Base-by-base conservation (phyloP, 2,329 filamentous ascomycete genomes). In the Curvularia verruculosa region DNA sequence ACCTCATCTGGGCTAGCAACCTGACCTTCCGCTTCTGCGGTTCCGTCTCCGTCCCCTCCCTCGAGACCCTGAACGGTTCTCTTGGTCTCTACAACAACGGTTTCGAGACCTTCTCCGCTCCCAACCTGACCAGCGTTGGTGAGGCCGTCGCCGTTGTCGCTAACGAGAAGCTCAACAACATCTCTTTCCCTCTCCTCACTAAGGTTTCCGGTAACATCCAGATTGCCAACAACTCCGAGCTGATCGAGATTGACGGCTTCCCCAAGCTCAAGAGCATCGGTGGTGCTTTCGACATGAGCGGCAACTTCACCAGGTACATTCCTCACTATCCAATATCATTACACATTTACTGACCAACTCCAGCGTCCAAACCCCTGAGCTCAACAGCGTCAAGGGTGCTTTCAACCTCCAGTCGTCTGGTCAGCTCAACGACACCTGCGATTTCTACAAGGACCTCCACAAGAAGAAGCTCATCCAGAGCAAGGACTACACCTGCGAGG, bases 171-270 rank as follows among this genome's bases (percentile, higher is more conserved):
- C 72, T 89, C 59, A 78, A 80, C 75, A 96, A 96, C 85, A 83
- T 97, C 78, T 87, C 88, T 58, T 85, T 96, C 79, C 88, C 89
- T 46, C 45, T 74, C 21, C 83, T 98, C 44, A 83, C 82, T 65
- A 84, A 79, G 52, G 84, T 96, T 70, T 86, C 85, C 66, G 93
- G 91, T 80, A 91, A 89, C 75, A 85, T 96, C 75, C 87, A 89
- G 68, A 86, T 99, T 73, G 89, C 90, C 79, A 96, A 96, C 86
- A 97, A 98, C 88, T 91, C 91, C 59, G 81, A 82, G 54, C 84
- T 97, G 31, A 68, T 78, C 54, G 75, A 80, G 59, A 82, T 97
- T 54, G 78, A 84, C 63, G 86, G 86, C 31, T 90, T 98, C 79
- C 83, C 84, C 60, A 75, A 82, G 63, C 85, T 99, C 26, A 74